These are phyloP conservation scores for Aspergillus sp. DNA, from an alignment of 2,329 filamentous ascomycete species.

Conservation along the genomic window DNA sequence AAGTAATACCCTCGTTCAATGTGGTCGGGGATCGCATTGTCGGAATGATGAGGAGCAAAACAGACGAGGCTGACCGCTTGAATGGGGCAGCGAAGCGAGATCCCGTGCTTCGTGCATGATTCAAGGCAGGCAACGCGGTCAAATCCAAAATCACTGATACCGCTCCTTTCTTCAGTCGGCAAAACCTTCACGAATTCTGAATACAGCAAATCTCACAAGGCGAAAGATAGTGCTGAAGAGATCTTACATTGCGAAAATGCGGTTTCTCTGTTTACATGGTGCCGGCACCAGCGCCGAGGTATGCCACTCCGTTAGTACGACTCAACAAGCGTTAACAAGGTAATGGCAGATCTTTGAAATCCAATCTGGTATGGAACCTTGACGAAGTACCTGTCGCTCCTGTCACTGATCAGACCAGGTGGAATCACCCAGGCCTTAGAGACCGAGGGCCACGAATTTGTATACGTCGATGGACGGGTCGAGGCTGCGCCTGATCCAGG, in stretches of 20 bases:
- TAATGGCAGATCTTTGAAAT: constrained; percentile 31
- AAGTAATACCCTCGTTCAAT: neutral
- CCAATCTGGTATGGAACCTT: constrained; percentile 24
- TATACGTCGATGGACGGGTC: constrained; percentile 26
- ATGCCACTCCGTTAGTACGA: constrained; percentile 6
- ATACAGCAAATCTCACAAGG: neutral
- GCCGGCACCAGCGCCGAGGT: constrained; percentile 31
- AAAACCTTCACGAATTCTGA: neutral
- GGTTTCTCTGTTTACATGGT: constrained; percentile 33
- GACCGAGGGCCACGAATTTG: constrained; percentile 26
- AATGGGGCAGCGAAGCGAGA: neutral
- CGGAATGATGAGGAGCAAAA: neutral
- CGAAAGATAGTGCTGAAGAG: neutral
- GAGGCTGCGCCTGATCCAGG: constrained; percentile 24
- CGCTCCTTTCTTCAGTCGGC: neutral
- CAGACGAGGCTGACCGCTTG: neutral
- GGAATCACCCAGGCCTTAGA: constrained; percentile 26
- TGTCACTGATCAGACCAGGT: constrained; percentile 16
- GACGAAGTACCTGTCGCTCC: neutral
- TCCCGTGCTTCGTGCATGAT: neutral
- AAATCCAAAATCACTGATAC: neutral
- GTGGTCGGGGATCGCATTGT: neutral
- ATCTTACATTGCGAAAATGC: constrained; percentile 18
- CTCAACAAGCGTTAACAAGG: neutral
- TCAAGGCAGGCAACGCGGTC: neutral